Conservation (phyloP, 805 yeast species). For the Ogataea angusta region DNA sequence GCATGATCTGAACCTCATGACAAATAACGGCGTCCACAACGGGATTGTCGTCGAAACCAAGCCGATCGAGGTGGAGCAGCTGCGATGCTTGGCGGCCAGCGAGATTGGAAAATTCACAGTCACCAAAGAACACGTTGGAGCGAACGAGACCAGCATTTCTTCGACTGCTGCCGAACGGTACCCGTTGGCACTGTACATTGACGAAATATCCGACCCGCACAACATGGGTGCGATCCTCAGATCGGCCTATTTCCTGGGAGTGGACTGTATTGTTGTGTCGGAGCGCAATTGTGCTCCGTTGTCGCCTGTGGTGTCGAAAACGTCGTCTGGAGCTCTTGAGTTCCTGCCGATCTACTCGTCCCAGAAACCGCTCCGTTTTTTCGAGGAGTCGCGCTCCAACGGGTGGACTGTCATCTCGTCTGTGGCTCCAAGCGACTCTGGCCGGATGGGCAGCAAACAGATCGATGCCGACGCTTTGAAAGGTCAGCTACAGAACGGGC, state of each 20-base stretch:
- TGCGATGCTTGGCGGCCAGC: constrained; percentile 21
- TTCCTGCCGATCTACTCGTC: constrained; percentile 58
- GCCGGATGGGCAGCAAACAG: constrained; percentile 25
- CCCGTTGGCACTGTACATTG: constrained; percentile 75
- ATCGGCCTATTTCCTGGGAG: constrained; percentile 79
- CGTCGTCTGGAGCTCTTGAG: constrained; percentile 84
- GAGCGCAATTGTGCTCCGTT: constrained; percentile 68
- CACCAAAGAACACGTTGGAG: constrained; percentile 17
- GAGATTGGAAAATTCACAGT: constrained; percentile 18
- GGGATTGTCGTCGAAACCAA: constrained; percentile 72
- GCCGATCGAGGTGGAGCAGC: constrained; percentile 39
- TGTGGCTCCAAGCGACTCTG: constrained; percentile 35
- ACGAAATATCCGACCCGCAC: constrained; percentile 82
- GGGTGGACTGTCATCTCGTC: constrained; percentile 77
- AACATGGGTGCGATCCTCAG: constrained; percentile 81
- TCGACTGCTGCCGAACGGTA: constrained; percentile 23
- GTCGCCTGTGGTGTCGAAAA: constrained; percentile 74
- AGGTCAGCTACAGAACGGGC: constrained; percentile 44
- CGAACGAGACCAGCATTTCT: neutral
- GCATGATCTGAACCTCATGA: constrained; percentile 56
- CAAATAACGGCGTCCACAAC: constrained; percentile 74
- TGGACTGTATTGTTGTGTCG: constrained; percentile 70
- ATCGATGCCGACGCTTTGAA: constrained; percentile 43
- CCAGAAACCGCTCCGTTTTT: constrained; percentile 57
- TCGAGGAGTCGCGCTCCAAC: constrained; percentile 49